Evolutionary conservation across 306 rosid species (phyloP), one percentile per base, ranked within the genome.

Genomic region (Alnus rubra): DNA sequence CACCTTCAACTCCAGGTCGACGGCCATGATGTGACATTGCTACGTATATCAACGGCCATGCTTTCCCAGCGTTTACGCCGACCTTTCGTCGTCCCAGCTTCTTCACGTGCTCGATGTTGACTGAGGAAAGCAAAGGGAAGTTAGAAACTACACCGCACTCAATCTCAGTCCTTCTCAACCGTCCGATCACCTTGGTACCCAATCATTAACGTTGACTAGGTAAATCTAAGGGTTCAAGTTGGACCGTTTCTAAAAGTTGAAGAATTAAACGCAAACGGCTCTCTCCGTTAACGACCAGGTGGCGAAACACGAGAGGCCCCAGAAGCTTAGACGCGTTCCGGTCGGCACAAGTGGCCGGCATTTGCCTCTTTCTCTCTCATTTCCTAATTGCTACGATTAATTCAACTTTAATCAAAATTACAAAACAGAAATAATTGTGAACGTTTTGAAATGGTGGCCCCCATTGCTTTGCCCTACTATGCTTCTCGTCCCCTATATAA

Each of bases 261-360:
- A n/a, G 19, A 13, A 23, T 23, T 18, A 50, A 31, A 74, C 58
- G 85, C 64, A 68, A 30, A 67, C 49, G 1, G 7, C 45, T 5
- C 45, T 42, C 45, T 42, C 7, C 6, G 12, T 0, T 11, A 2
- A 7, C 18, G 2, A 2, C 64, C 81, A 90, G 71, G 86, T 88
- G 90, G 78, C 92, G 72, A n/a, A 31, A 79, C 59, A 39, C 0
- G 3, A 84, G 18, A 49, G 84, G 84, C 44, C 9, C 30, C 11
- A 2, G 15, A 33, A 56, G 9, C 82, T 71, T 70, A 50, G 79
- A 88, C 85, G 76, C 63, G 78, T 56, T 48, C 28, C 55, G 10
- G 11, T 3, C 16, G 9, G 70, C 50, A 3, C 35, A 0, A 4
- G 65, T 59, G 65, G 65, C 9, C 15, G 7, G 1, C 1, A 3